A percentile compares a stretch with the other conserved stretches of the same genome.
phyloP scores from a whole-genome alignment of 1,284 basidiomycete species.

The Neonothopanus nambi region DNA sequence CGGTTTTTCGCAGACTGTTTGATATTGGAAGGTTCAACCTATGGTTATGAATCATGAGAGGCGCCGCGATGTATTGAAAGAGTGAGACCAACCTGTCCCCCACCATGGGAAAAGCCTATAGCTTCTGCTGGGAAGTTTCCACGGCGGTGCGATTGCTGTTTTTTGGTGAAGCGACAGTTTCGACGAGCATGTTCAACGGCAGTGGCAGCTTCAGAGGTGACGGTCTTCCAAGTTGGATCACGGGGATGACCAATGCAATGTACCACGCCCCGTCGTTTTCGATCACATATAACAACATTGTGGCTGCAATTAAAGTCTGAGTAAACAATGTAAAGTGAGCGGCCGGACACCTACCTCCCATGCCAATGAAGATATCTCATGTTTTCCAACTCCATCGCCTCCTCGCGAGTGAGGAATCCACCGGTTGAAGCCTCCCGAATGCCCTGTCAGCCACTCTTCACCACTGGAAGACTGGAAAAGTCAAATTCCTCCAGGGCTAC shows the following conservation, averaged over 20 bases:
- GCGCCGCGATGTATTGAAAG: neutral
- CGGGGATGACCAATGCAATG: neutral
- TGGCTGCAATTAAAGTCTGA: neutral
- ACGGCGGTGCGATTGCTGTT: neutral
- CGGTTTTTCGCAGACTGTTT: neutral
- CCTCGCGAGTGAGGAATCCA: too few relatives aligned
- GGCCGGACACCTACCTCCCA: neutral
- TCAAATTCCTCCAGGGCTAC: too few relatives aligned
- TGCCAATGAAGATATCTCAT: neutral
- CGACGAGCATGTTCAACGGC: neutral
- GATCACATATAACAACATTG: neutral
- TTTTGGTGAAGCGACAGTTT: neutral
- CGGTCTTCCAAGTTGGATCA: neutral
- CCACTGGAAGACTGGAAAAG: too few relatives aligned
- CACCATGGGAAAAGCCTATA: constrained; percentile 9
- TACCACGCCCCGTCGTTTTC: neutral
- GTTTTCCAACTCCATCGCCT: too few relatives aligned
- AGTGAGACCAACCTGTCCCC: constrained; percentile 6
- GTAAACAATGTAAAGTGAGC: neutral
- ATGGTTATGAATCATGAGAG: neutral
- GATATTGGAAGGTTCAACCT: neutral
- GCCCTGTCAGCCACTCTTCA: too few relatives aligned
- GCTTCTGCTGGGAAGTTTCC: constrained; percentile 13
- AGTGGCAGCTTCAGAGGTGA: neutral
- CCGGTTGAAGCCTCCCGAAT: too few relatives aligned